Percentiles rank a stretch among this genome's conserved stretches.
phyloP scores from a whole-genome alignment of 2,329 filamentous ascomycete genomes.

The Incumbomyces lentus region DNA sequence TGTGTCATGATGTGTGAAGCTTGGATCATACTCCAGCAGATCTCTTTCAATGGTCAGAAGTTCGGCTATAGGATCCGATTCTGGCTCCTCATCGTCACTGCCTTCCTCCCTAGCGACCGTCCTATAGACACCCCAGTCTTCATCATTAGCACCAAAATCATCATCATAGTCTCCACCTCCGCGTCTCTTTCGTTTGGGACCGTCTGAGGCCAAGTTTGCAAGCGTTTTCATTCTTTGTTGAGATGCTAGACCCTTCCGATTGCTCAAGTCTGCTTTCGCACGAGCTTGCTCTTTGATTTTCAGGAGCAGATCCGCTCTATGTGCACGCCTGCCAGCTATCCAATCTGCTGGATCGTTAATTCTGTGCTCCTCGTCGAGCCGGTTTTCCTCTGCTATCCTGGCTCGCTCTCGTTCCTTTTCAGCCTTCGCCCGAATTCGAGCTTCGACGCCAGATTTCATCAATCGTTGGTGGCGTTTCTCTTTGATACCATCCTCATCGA shows the following conservation, averaged over 20 bases:
- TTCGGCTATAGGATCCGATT: slow-evolving; percentile 69
- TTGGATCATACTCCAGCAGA: slow-evolving; percentile 72
- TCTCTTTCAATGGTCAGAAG: slow-evolving; percentile 74
- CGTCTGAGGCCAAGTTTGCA: slow-evolving; percentile 87
- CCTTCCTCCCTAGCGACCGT: slow-evolving; percentile 76
- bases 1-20: slow-evolving; percentile 86
- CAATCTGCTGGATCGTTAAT: slow-evolving; percentile 76
- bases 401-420: slow-evolving; percentile 93
- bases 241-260: slow-evolving; percentile 89
- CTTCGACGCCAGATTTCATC: slow-evolving; percentile 90
- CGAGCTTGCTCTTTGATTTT: slow-evolving; percentile 90
- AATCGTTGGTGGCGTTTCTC: slow-evolving; percentile 86
- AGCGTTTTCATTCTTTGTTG: slow-evolving; percentile 98
- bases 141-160: slow-evolving; percentile 91
- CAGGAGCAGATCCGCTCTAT: slow-evolving; percentile 59
- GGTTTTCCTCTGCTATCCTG: slow-evolving; percentile 69
- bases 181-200: slow-evolving; percentile 69
- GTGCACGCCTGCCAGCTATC: slow-evolving; percentile 70
- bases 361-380: slow-evolving; percentile 71
- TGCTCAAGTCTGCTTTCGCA: slow-evolving; percentile 86
- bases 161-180: slow-evolving; percentile 82
- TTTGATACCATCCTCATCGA: slow-evolving; percentile 84
- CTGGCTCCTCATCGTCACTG: slow-evolving; percentile 75
- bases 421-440: slow-evolving; percentile 81
- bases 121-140: slow-evolving; percentile 95